These are phyloP conservation scores for Sanguinoderma infundibulare DNA, from an alignment of 1,284 basidiomycete genomes.

Conservation along the genomic window DNA sequence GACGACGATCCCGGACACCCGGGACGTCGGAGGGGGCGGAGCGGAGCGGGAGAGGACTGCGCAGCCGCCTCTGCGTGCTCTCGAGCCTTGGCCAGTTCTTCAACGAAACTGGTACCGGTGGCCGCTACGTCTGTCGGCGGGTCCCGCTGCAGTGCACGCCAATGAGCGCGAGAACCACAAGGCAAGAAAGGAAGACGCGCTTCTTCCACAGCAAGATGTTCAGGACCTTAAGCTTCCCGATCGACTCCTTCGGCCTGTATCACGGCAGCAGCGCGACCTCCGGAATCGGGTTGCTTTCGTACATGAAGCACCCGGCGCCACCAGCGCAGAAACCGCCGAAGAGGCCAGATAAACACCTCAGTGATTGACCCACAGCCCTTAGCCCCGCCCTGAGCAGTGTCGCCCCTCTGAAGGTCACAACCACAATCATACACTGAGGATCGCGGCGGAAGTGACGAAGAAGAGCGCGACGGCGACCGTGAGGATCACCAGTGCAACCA, in stretches of 20 bases:
- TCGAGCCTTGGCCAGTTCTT: too few species aligned
- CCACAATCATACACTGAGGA: neutral
- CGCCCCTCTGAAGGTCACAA: neutral
- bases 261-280: slow-evolving; percentile 6
- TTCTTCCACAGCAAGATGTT: neutral
- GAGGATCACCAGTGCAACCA: slow-evolving; percentile 1
- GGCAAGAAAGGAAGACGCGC: too few species aligned
- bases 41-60: too few species aligned
- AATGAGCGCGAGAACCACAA: too few species aligned
- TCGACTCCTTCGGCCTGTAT: neutral
- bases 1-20: too few species aligned
- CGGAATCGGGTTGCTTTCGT: neutral
- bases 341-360: neutral
- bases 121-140: too few species aligned
- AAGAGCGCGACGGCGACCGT: neutral
- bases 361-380: neutral
- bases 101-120: too few species aligned
- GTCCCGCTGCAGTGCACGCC: too few species aligned
- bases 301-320: too few species aligned
- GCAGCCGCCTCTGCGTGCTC: too few species aligned
- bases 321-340: neutral
- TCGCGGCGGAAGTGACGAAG: neutral
- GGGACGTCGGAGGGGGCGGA: too few species aligned
- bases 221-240: neutral
- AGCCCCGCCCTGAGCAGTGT: neutral